These are phyloP conservation scores for Vitis riparia DNA, from an alignment of 164 flowering plant genomes.

Conservation along the genomic window DNA sequence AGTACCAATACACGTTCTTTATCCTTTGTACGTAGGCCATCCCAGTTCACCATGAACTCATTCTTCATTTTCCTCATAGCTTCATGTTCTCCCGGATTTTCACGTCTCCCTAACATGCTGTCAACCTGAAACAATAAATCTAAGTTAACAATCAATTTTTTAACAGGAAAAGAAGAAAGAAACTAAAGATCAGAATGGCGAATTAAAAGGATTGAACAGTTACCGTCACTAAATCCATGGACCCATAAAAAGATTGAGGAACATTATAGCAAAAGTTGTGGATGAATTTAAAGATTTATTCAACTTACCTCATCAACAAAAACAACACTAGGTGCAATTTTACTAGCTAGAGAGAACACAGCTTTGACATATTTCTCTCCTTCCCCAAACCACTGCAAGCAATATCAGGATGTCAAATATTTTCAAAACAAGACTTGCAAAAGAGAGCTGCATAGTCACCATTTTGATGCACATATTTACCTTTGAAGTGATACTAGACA, in stretches of 20 bases:
- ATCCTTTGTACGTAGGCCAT: conserved; percentile 87
- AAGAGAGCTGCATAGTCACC: neutral
- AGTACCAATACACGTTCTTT: conserved; percentile 91
- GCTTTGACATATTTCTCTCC: conserved; percentile 86
- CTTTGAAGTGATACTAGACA: conserved; percentile 97
- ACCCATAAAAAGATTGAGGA: neutral
- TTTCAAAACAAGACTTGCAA: neutral
- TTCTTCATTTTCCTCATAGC: conserved; percentile 90
- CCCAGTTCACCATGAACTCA: conserved; percentile 89
- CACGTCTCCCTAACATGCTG: conserved; percentile 82
- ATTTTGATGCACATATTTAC: conserved; percentile 27
- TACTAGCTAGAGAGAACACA: conserved; percentile 69
- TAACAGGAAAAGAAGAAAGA: neutral
- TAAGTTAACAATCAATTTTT: neutral
- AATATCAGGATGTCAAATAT: conserved; percentile 14
- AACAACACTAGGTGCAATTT: conserved; percentile 78
- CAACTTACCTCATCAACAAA: conserved; percentile 77
- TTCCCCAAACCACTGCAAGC: conserved; percentile 82
- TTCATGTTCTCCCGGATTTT: conserved; percentile 83
- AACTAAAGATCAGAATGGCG: neutral
- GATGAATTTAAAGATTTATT: neutral
- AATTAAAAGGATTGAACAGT: neutral
- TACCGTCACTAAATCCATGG: no score
- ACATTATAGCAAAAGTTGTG: neutral
- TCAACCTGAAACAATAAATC: conserved; percentile 50